These are phyloP conservation scores for Penicillium diatomitis DNA, from an alignment of 495 filamentous ascomycete species.

Conservation along the genomic window DNA sequence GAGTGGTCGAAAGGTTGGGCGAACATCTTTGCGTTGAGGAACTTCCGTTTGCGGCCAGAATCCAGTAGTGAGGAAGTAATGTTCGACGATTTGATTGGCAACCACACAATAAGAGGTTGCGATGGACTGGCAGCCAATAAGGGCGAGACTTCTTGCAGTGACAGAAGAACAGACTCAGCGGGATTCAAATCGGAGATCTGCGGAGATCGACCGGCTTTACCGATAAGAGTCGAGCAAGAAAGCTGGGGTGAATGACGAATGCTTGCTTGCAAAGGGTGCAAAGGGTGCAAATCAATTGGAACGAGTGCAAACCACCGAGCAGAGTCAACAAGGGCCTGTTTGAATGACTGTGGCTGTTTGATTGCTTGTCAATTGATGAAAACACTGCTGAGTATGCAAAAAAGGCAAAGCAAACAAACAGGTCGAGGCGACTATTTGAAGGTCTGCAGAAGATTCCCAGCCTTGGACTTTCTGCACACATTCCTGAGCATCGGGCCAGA, in stretches of 20 bases:
- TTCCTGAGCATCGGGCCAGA: conserved; percentile 32
- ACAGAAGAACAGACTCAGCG: not conserved
- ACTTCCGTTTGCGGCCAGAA: conserved; percentile 37
- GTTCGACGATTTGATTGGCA: conserved; percentile 21
- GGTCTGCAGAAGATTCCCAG: conserved; percentile 22
- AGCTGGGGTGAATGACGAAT: not conserved
- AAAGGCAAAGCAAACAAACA: conserved; percentile 44
- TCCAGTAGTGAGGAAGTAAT: conserved; percentile 15
- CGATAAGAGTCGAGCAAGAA: not conserved
- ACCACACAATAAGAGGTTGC: not conserved
- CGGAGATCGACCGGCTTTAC: not conserved
- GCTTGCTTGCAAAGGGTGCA: conserved; percentile 5
- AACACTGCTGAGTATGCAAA: conserved; percentile 43
- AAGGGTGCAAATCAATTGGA: not conserved
- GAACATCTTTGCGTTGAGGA: conserved; percentile 31
- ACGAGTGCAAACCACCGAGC: conserved; percentile 4
- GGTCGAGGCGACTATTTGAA: conserved; percentile 38
- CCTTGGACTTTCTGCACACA: conserved; percentile 32
- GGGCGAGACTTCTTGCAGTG: not conserved
- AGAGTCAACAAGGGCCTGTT: not conserved
- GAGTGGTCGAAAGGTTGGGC: conserved; percentile 42
- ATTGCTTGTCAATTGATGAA: conserved; percentile 34
- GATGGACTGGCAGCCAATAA: not conserved
- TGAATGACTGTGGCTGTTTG: conserved; percentile 15
- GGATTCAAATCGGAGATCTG: not conserved